Conservation (phyloP, 2,329 filamentous ascomycete genomes). For the Lasiodiplodia sp. region DNA sequence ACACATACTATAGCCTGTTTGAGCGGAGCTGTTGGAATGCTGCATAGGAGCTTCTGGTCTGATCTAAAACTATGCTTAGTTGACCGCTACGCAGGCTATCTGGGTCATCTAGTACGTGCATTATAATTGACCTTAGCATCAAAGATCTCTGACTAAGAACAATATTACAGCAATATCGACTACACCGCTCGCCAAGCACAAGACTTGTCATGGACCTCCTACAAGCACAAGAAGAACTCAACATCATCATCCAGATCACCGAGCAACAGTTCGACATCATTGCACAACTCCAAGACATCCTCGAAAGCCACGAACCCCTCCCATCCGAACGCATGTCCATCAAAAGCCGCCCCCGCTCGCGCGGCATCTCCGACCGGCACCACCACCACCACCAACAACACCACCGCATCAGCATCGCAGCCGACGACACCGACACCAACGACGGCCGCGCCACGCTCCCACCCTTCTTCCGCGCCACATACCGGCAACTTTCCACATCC, state of each 20-base stretch:
- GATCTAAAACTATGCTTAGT: slow-evolving; percentile 51
- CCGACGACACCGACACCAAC: background rate
- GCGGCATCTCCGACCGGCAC: slow-evolving; percentile 35
- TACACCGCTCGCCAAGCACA: slow-evolving; percentile 51
- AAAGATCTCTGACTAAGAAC: no score
- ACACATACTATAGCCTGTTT: slow-evolving; percentile 49
- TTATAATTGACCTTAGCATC: no score
- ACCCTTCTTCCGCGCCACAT: slow-evolving; percentile 38
- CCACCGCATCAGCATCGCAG: no score
- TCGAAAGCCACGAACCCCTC: slow-evolving; percentile 29
- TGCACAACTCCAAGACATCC: slow-evolving; percentile 37
- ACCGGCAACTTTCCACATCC: slow-evolving; percentile 48
- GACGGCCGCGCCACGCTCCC: background rate
- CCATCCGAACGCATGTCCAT: background rate
- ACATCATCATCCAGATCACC: slow-evolving; percentile 54
- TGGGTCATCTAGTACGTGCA: slow-evolving; percentile 43
- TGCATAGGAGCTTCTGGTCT: slow-evolving; percentile 54
- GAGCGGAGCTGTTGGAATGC: slow-evolving; percentile 51
- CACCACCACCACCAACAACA: background rate
- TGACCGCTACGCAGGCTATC: slow-evolving; percentile 52
- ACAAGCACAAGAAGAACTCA: slow-evolving; percentile 53
- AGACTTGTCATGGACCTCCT: slow-evolving; percentile 55
- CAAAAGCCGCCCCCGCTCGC: slow-evolving; percentile 32
- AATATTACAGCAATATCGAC: slow-evolving; percentile 50
- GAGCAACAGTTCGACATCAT: slow-evolving; percentile 52